A percentile compares a stretch with the other conserved stretches of the same genome.
These are phyloP conservation scores for Croton laevigatus DNA, from an alignment of 441 rosid species.

Conservation along the genomic window DNA sequence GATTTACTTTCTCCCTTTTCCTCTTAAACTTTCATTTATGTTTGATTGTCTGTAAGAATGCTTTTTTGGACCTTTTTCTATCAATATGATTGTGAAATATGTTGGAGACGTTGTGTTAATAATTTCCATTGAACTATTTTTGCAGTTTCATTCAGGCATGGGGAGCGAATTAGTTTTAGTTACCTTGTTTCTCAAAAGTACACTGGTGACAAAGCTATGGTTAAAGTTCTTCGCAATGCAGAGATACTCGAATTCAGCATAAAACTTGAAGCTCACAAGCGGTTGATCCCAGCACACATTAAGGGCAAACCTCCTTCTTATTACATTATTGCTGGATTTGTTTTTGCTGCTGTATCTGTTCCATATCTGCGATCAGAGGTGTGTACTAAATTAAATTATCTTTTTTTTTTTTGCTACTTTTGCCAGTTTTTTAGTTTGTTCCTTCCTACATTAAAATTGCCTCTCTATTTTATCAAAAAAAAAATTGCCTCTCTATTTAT, in stretches of 20 bases:
- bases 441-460: neutral
- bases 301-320: constrained; percentile 79
- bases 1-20: neutral
- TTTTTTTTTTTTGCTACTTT: neutral
- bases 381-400: constrained; percentile 8
- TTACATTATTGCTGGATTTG: constrained; percentile 88
- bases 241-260: constrained; percentile 53
- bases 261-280: constrained; percentile 70
- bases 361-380: constrained; percentile 97
- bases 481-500: too few species aligned
- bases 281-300: constrained; percentile 79
- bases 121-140: constrained; percentile 14
- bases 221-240: constrained; percentile 74
- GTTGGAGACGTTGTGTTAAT: neutral
- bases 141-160: constrained; percentile 87
- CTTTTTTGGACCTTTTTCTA: neutral
- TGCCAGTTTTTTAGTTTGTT: neutral
- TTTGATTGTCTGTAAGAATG: neutral
- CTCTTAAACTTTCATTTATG: neutral
- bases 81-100: neutral
- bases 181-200: constrained; percentile 92
- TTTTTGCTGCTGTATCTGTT: constrained; percentile 78
- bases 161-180: constrained; percentile 93
- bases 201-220: constrained; percentile 74
- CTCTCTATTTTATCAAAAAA: too few species aligned